Base-by-base conservation (phyloP, 208 protist genomes). In the Trypanosomatidae sp. region DNA sequence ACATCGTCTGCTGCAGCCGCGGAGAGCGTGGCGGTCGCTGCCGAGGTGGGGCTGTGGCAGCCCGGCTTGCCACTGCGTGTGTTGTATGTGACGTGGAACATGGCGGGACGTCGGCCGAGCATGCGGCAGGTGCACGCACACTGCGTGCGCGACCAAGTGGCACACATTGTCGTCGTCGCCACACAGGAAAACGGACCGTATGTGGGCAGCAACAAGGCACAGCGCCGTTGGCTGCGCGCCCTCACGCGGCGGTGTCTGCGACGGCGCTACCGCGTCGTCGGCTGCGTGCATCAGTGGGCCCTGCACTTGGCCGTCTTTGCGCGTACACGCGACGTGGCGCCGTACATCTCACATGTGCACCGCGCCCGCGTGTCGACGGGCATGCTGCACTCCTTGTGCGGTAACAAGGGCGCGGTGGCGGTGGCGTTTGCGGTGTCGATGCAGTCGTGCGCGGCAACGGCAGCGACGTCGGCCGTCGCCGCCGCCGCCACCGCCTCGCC, bases 331-430 rank as follows among this genome's bases (percentile, higher is more conserved):
- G 85, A 88, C 48, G 69, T 94, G 22, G 64, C 65, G 13, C 27
- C 42, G 27, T 77, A 84, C 56, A 58, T 94, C 6, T 53, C 47
- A 3, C 46, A 69, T 19, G 44, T 73, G 0, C 56, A 86, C 47
- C 11, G 22, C 16, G 61, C 70, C 4, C 48, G 61, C 45, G 72
- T 88, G 15, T 61, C 58, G 53, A 78, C 74, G 2, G 72, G 73
- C 8, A 42, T 89, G 40, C 26, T 67, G 4, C 65, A 55, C 1
- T 84, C 84, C 22, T 28, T 68, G 3, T 46, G 87, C 25, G 94
- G 90, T 11, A 97, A 97, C 65, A 97, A 97, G 55, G 94, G 94
- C 30, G 92, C 79, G 6, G 74, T 96, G 11, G 87, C 75, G 0
- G 59, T 96, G 2, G 56, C 57, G 0, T 47, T 97, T 11, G 48